Base-by-base conservation (phyloP, 78 protist genomes). In the Cyanophora paradoxa region DNA sequence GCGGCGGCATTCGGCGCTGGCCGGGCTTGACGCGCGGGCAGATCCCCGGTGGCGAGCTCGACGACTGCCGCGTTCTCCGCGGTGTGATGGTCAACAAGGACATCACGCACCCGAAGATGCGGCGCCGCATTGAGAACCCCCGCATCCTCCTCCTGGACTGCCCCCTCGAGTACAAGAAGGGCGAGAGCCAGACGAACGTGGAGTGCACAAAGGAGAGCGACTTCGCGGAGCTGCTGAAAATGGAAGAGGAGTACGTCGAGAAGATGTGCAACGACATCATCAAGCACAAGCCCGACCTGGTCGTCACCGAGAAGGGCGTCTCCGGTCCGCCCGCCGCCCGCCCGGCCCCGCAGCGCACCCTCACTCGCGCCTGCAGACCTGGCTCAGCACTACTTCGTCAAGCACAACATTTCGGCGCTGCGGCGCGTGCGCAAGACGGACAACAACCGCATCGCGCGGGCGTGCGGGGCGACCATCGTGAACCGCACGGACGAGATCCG, bases 51-150 rank as follows among this genome's bases (percentile, higher is more conserved):
- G 99, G 99, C 14, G 89, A 90, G 48, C 70, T 95, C 39, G 84
- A 84, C 28, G 96, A 96, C 42, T 88, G 90, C 34, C 41, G 57
- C 36, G 98, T 97, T 26, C 87, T 98, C 46, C 64, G 41, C 26
- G 99, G 99, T 24, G 96, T 97, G 20, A 86, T 95, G 88, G 31
- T 97, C 58, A 95, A 96, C 95, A 98, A 98, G 88, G 99, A 98
- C 66, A 82, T 95, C 48, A 87, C 88, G 7, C 99, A 98, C 82
- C 79, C 95, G 26, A 82, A 86, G 80, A 96, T 98, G 99, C 82
- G 84, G 36, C 76, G 99, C 16, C 59, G 81, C 59, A 94, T 98
- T 59, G 93, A 88, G 74, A 92, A 92, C 73, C 99, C 99, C 39
- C 81, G 99, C 70, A 82, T 97, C 42, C n/a, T 96, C 19, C 90